Base-by-base conservation (phyloP, 148 eudicot species). In the Polygonum maritimum region DNA sequence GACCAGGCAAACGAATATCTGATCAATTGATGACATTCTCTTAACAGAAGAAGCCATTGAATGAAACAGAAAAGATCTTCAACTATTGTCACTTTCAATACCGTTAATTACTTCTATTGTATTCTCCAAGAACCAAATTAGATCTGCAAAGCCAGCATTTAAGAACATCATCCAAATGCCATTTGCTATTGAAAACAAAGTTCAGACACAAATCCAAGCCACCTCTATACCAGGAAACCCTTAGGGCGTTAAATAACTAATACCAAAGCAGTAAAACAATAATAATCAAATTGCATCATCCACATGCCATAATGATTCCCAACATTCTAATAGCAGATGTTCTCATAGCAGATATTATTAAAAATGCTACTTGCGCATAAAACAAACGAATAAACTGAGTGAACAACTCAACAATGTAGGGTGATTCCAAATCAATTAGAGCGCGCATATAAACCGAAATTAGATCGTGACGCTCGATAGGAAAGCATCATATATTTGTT, bases 11-110 rank as follows among this genome's bases (percentile, higher is more conserved):
- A 77, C 8, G 36, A 35, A 33, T 19, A 3, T n/a, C 74, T 74
- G 51, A 21, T 21, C 51, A 71, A 49, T 31, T 51, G 12, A 12
- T 63, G 11, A 71, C 74, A 69, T 77, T 65, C 60, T 49, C 74
- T 77, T 77, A 26, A 35, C 79, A 77, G n/a, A 69, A 26, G 39
- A 69, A 69, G 48, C 79, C 74, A 77, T 77, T 76, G 19, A 72
- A 38, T 45, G 6, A 60, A 35, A 35, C 19, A 67, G 45, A 19
- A 67, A 67, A 36, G 71, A 67, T 67, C 21, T 2, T 65, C 44
- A 65, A 31, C 10, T 22, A 26, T 26, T 22, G 36, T 60, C 36
- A 21, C 36, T 36, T 18, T 57, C 21, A 57, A 57, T 19, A 57
- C 1, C 7, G 31, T 21, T 52, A 52, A 52, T 63, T 8, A 63